phyloP scores from a whole-genome alignment of 257 asterid genomes.

The Fraxinus quadrangulata region DNA sequence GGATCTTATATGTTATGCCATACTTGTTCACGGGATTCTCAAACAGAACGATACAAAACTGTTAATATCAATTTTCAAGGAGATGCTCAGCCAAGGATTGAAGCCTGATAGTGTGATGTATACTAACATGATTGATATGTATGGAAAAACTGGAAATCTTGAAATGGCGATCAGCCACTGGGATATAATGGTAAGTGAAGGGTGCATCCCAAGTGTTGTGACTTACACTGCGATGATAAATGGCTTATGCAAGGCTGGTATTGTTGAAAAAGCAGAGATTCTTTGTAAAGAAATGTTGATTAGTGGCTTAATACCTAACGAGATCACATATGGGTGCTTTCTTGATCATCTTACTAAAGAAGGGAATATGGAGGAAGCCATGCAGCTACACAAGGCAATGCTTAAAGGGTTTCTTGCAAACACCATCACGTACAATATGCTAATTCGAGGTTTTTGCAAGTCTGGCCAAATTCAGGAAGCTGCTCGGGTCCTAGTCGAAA shows the following conservation, averaged over 20 bases:
- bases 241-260: conserved; percentile 67
- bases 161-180: conserved; percentile 67
- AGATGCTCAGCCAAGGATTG: conserved; percentile 59
- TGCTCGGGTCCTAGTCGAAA: conserved; percentile 45
- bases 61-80: conserved; percentile 43
- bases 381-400: conserved; percentile 60
- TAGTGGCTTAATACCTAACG: conserved; percentile 63
- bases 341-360: conserved; percentile 68
- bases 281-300: conserved; percentile 62
- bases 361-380: conserved; percentile 72
- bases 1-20: conserved; percentile 78
- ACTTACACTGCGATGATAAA: conserved; percentile 72
- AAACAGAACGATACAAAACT: conserved; percentile 45
- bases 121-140: conserved; percentile 68
- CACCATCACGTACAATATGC: conserved; percentile 70
- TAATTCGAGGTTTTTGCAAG: conserved; percentile 78
- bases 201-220: conserved; percentile 59
- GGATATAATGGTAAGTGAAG: conserved; percentile 75
- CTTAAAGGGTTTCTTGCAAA: conserved; percentile 51
- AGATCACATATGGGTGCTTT: conserved; percentile 74
- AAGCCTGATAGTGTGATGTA: conserved; percentile 68
- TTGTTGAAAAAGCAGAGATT: conserved; percentile 54
- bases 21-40: conserved; percentile 57
- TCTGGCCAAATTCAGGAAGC: conserved; percentile 62
- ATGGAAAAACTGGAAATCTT: conserved; percentile 61